phyloP scores from a whole-genome alignment of 192 early-diverging fungal genomes.

The Oehlia diaphana region DNA sequence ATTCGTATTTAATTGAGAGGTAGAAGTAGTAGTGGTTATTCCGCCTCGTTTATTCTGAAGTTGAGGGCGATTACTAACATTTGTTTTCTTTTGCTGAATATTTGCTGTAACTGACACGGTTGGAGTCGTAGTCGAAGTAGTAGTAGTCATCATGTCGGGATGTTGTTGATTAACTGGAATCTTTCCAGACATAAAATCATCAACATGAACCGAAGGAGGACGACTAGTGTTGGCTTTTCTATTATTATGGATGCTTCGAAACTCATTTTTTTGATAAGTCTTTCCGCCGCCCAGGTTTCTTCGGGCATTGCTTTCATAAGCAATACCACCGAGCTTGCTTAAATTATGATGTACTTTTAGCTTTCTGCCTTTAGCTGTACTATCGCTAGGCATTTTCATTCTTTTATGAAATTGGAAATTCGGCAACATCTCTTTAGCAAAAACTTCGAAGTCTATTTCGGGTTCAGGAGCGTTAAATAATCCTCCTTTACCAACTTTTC shows the following conservation, averaged over 20 bases:
- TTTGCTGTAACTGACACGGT: not conserved
- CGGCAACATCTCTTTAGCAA: slow-evolving; percentile 32
- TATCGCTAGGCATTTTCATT: slow-evolving; percentile 26
- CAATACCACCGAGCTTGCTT: slow-evolving; percentile 29
- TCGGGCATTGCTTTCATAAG: slow-evolving; percentile 32
- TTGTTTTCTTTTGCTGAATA: slow-evolving; percentile 30
- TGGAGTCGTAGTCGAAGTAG: not conserved
- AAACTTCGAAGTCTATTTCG: slow-evolving; percentile 30
- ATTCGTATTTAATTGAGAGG: not conserved
- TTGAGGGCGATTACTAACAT: not conserved
- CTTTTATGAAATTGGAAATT: slow-evolving; percentile 32
- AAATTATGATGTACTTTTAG: slow-evolving; percentile 19
- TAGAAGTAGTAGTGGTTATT: not conserved
- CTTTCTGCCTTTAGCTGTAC: slow-evolving; percentile 16
- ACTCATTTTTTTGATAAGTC: slow-evolving; percentile 37
- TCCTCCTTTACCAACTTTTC: slow-evolving; percentile 22
- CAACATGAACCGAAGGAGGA: slow-evolving; percentile 39
- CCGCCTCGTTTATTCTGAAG: slow-evolving; percentile 5
- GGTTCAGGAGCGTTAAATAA: slow-evolving; percentile 25
- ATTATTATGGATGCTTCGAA: slow-evolving; percentile 36
- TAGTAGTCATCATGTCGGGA: slow-evolving; percentile 25
- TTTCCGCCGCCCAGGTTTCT: slow-evolving; percentile 38
- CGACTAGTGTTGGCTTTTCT: slow-evolving; percentile 37
- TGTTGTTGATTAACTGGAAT: slow-evolving; percentile 30
- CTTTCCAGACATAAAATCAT: slow-evolving; percentile 36